Evolutionary conservation across 148 eudicot genomes (phyloP).

Genomic region (Vaccinium corymbosum): DNA sequence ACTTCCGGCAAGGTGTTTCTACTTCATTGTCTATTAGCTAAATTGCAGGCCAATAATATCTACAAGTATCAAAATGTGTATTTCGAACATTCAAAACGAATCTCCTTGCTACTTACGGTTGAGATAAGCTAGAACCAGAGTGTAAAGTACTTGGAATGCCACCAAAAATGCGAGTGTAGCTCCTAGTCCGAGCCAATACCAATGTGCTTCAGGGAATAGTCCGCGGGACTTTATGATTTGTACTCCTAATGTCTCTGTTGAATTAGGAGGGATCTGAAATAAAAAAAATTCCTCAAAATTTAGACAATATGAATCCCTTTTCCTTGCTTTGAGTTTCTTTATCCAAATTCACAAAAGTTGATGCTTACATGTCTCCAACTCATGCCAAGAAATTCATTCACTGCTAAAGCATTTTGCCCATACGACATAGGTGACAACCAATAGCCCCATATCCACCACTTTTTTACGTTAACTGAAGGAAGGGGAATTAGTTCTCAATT

Average conservation of each 20-base stretch:
- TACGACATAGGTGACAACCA: conserved; percentile 80
- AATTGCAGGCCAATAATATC: not conserved
- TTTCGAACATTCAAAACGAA: not conserved
- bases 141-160: conserved; percentile 29
- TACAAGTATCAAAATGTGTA: not conserved
- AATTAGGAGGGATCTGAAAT: conserved; percentile 28
- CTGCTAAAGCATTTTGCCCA: conserved; percentile 63
- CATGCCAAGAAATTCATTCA: conserved; percentile 76
- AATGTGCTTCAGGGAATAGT: conserved; percentile 29
- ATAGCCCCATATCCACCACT: conserved; percentile 95
- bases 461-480: conserved; percentile 46
- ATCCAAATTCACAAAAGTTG: not conserved
- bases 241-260: conserved; percentile 33
- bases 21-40: not conserved
- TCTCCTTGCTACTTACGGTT: conserved; percentile 33
- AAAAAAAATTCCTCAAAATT: not conserved
- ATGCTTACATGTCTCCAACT: conserved; percentile 61
- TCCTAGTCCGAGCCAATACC: conserved; percentile 60
- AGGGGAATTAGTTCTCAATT: not conserved
- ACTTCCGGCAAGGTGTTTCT: not conserved
- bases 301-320: not conserved
- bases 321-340: not conserved
- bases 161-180: conserved; percentile 30
- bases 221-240: conserved; percentile 32
- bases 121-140: conserved; percentile 37